Percentiles rank a stretch among this genome's conserved stretches.
Evolutionary conservation across 2,329 filamentous ascomycete genomes (phyloP).

Genomic region (Trichoderma sp.): DNA sequence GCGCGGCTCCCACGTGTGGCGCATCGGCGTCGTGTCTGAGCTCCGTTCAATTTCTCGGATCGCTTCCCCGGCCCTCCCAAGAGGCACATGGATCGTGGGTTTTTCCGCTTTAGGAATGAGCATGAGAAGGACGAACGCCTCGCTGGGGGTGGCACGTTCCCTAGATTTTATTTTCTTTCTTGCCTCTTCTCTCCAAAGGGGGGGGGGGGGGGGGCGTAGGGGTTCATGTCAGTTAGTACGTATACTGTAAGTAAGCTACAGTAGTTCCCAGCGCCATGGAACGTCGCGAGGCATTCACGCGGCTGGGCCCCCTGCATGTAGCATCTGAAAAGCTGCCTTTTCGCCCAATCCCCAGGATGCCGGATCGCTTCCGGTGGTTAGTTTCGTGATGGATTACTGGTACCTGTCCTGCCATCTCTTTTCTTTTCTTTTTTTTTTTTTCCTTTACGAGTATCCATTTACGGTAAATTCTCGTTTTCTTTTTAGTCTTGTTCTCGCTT

Average conservation of each 20-base stretch:
- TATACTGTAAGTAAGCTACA: too few species aligned
- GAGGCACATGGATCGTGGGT: constrained; percentile 6
- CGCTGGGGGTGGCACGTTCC: neutral
- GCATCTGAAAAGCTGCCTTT: neutral
- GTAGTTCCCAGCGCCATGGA: constrained; percentile 1
- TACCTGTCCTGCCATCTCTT: neutral
- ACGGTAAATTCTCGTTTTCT: neutral
- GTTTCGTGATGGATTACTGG: neutral
- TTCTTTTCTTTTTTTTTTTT: neutral
- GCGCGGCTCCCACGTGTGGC: neutral
- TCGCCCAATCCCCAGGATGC: neutral
- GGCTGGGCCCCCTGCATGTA: neutral
- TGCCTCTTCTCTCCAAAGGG: neutral
- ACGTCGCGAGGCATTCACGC: neutral
- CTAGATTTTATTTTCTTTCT: neutral
- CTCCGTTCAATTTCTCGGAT: constrained; percentile 7
- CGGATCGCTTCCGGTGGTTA: neutral
- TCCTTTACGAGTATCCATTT: neutral
- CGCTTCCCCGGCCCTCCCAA: constrained; percentile 3
- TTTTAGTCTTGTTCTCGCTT: neutral
- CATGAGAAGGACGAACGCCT: neutral
- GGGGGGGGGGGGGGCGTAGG: neutral
- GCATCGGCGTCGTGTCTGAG: neutral
- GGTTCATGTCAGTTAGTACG: too few species aligned
- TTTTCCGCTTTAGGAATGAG: neutral